A percentile compares a stretch with the other conserved stretches of the same genome.
These are phyloP conservation scores for Linderina pennispora DNA, from an alignment of 192 early-diverging fungal genomes.

Conservation along the genomic window DNA sequence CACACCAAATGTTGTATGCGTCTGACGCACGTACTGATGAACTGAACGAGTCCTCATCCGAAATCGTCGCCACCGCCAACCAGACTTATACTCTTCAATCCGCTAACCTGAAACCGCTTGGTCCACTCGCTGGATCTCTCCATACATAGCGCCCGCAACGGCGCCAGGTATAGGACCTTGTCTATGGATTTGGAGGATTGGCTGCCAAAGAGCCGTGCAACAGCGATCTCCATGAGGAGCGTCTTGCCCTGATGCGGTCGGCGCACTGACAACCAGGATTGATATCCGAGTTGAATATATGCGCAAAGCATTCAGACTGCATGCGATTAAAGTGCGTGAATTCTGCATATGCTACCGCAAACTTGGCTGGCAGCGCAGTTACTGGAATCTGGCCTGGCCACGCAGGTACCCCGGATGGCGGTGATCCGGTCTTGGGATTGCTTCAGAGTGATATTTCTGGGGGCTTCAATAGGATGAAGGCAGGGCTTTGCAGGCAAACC, in stretches of 20 bases:
- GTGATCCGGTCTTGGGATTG: neutral
- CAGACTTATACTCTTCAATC: too few relatives aligned
- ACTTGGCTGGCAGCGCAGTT: constrained; percentile 2
- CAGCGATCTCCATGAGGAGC: constrained; percentile 53
- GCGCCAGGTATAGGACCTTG: constrained; percentile 60
- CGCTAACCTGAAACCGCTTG: too few relatives aligned
- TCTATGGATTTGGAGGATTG: neutral
- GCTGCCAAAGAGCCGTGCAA: constrained; percentile 10
- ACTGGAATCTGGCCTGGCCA: constrained; percentile 2
- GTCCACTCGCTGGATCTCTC: constrained; percentile 62
- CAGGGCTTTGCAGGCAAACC: too few relatives aligned
- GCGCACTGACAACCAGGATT: constrained; percentile 45
- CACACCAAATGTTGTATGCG: constrained; percentile 48
- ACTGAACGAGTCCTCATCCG: too few relatives aligned
- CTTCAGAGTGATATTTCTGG: too few relatives aligned
- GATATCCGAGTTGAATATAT: constrained; percentile 4
- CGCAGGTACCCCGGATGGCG: neutral
- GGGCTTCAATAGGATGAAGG: too few relatives aligned
- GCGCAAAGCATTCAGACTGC: constrained; percentile 17
- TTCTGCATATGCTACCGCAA: constrained; percentile 8
- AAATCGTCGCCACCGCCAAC: constrained; percentile 1
- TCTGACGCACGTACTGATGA: too few relatives aligned
- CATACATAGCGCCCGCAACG: constrained; percentile 58
- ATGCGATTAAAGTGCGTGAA: constrained; percentile 30
- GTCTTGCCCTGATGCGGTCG: constrained; percentile 70